phyloP scores from a whole-genome alignment of 352 stramenopile genomes.

The Ophiocytium majus region DNA sequence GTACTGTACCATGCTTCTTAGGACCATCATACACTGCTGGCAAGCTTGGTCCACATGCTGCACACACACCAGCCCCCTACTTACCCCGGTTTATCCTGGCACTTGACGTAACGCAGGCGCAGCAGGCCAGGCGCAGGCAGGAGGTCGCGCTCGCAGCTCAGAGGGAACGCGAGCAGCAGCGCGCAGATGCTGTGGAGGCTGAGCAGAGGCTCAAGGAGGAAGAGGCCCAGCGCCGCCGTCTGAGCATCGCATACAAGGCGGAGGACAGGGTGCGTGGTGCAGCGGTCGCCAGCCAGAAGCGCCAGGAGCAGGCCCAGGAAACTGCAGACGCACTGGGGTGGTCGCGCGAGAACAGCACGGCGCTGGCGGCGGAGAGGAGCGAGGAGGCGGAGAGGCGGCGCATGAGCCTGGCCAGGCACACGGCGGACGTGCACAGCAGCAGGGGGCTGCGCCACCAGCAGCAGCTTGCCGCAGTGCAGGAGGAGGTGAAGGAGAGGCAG shows the following conservation, averaged over 20 bases:
- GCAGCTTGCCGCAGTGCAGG: background rate
- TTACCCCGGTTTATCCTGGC: too few species aligned
- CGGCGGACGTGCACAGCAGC: background rate
- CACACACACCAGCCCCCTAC: too few species aligned
- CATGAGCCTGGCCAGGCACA: background rate
- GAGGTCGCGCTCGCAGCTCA: too few species aligned
- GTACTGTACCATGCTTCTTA: too few species aligned
- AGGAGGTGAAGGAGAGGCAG: background rate
- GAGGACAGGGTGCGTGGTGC: background rate
- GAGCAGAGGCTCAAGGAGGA: background rate
- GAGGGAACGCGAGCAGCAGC: background rate
- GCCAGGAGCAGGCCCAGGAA: background rate
- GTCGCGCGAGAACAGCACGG: background rate
- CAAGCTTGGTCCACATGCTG: too few species aligned
- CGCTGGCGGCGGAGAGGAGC: background rate
- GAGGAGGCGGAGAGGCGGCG: background rate
- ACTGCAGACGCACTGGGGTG: background rate
- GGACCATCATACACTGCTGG: too few species aligned
- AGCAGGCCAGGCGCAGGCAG: too few species aligned
- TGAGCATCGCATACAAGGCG: background rate
- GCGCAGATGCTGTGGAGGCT: background rate
- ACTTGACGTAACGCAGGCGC: too few species aligned
- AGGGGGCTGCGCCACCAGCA: background rate
- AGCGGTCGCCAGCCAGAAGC: background rate
- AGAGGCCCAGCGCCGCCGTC: background rate